Base-by-base conservation (phyloP, 148 eudicot species). In the Euryodendron excelsum region DNA sequence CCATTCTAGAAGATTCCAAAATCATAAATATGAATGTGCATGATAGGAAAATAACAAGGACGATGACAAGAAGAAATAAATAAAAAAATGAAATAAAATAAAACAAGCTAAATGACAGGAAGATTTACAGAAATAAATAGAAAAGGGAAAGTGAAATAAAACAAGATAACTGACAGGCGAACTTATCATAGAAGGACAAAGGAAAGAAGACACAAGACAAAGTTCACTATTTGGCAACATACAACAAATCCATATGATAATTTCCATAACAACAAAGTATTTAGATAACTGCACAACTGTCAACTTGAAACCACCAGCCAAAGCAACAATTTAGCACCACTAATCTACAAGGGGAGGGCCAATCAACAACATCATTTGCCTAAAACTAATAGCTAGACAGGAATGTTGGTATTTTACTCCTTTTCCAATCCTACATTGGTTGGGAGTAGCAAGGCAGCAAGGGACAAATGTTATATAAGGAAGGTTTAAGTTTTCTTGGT, bases 1-100 rank as follows among this genome's bases (percentile, higher is more conserved):
- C 97, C 99, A 82, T 82, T 85, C 11, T 25, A 48, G 17, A 30
- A 60, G 37, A 34, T 60, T 75, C 21, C 69, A 41, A 7, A 47
- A 30, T 21, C 68, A 37, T 39, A 31, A 45, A 27, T 20, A 77
- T 39, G 6, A n/a, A 23, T 77, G 59, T 53, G 44, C 21, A 31
- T 33, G 67, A 18, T 53, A 33, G 30, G 30, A 28, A 72, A 25
- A 48, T 48, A 48, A 12, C 52, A 48, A 48, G 10, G 52, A 13
- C 7, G 44, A 39, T 39, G 44, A 13, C 48, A 28, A 33, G 33
- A 53, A 33, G 14, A 28, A 36, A 72, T 14, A 50, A 30, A 50
- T 27, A 72, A 17, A 72, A 28, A 72, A 48, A 18, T 3, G 4
- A 28, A 20, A 4, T 23, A 12, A 30, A 34, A 73, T 7, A 52